Base-by-base conservation (phyloP, 148 eudicot genomes). In the Nepenthes gracilis region DNA sequence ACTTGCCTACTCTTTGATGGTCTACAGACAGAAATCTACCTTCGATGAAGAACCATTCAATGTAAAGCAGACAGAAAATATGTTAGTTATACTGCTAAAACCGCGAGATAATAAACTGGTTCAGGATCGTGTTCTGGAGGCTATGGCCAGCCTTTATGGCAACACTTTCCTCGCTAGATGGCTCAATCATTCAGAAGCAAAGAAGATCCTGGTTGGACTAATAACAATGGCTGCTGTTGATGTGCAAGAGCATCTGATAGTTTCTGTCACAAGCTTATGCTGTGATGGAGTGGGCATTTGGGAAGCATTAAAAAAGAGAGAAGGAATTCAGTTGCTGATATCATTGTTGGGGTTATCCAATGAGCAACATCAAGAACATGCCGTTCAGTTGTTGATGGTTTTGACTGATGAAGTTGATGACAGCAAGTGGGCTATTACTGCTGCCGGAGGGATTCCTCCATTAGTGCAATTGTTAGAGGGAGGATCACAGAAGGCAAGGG, bases 381-480 rank as follows among this genome's bases (percentile, higher is more conserved):
- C 90, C 52, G 82, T 84, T 62, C 76, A 76, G 63, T 65, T 89
- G 72, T 75, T 89, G 38, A 72, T 75, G 35, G 73, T 89, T 58
- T 78, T 89, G 66, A 70, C 82, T 6, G 79, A 83, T 63, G 85
- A 83, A 71, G 80, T 79, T 65, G 90, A 83, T 69, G 96, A 89
- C 57, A 89, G 93, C 78, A 89, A 85, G 68, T 89, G 96, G 96
- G 93, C 96, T 36, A 82, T 85, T 54, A 89, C 96, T 56, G 96
- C 96, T 1, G 90, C 96, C 36, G 93, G 96, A 43, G 96, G 96
- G 45, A 89, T 89, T 65, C 96, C 96, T 43, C 96, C 92, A 43
- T 74, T 89, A 34, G 85, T 89, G 51, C 96, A 83, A 51, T 65
- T 89, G 63, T 58, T 83, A 65, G 93, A 89, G 74, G 74, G 61